Conservation (phyloP, 2,329 filamentous ascomycete genomes). For the Sporothrix phasma region DNA sequence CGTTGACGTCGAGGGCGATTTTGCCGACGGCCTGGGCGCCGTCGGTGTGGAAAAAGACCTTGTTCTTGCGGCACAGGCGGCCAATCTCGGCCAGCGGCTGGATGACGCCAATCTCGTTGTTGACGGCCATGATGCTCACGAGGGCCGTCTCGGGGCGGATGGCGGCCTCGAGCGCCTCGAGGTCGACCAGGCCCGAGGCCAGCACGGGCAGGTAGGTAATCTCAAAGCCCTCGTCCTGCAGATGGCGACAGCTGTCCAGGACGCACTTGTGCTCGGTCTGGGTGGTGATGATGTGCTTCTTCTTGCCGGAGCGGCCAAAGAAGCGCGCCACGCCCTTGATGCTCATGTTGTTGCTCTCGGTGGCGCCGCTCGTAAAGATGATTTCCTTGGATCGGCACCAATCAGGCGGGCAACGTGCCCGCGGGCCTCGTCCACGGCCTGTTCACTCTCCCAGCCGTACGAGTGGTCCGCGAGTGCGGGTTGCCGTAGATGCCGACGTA, state of each 20-base stretch:
- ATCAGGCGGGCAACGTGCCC: conserved; percentile 76
- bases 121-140: conserved; percentile 97
- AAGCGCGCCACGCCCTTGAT: conserved; percentile 97
- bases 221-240: conserved; percentile 93
- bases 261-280: conserved; percentile 99
- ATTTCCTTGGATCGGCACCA: conserved; percentile 93
- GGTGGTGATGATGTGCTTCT: conserved; percentile 94
- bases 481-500: conserved; percentile 93
- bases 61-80: conserved; percentile 78
- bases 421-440: conserved; percentile 80
- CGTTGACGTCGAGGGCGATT: conserved; percentile 91
- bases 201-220: conserved; percentile 94
- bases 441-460: conserved; percentile 97
- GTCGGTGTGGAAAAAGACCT: conserved; percentile 97
- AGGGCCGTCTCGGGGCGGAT: conserved; percentile 85
- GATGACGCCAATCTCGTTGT: conserved; percentile 99
- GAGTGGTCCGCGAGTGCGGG: conserved; percentile 96
- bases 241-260: conserved; percentile 88
- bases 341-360: conserved; percentile 99
- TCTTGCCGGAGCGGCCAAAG: conserved; percentile 86
- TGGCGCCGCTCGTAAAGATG: conserved; percentile 95
- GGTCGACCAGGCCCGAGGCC: conserved; percentile 71
- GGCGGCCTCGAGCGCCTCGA: conserved; percentile 76
- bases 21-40: conserved; percentile 97
- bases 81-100: conserved; percentile 92